A percentile compares a stretch with the other conserved stretches of the same genome.
Conservation (phyloP, 257 asterid species). For the Nemophila menziesii region DNA sequence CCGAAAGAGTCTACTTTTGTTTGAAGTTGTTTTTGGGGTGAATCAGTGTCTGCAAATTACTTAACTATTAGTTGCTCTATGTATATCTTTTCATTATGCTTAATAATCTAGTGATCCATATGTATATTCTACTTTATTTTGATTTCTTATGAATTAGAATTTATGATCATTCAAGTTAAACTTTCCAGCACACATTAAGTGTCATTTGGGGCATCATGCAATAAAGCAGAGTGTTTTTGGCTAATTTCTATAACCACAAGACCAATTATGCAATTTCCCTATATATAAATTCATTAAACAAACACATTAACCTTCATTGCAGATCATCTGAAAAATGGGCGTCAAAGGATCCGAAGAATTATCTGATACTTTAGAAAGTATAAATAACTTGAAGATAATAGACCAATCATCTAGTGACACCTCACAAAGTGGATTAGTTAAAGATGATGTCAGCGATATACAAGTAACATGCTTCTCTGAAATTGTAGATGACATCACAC, state of each 20-base stretch:
- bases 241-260: neutral
- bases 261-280: neutral
- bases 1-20: neutral
- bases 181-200: no score
- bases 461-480: conserved; percentile 69
- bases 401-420: neutral
- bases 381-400: neutral
- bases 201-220: no score
- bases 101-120: no score
- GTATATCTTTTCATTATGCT: no score
- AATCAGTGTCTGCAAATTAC: neutral
- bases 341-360: neutral
- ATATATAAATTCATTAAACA: no score
- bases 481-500: conserved; percentile 39
- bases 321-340: neutral
- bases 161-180: no score
- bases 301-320: conserved; percentile 1
- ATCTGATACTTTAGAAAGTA: neutral
- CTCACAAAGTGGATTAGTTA: neutral
- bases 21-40: neutral
- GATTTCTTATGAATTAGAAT: no score
- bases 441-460: conserved; percentile 17
- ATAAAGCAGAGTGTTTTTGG: no score
- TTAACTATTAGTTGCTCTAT: no score
- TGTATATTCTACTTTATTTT: no score